phyloP scores from a whole-genome alignment of 345 rosid species.

The Mercurialis annua region DNA sequence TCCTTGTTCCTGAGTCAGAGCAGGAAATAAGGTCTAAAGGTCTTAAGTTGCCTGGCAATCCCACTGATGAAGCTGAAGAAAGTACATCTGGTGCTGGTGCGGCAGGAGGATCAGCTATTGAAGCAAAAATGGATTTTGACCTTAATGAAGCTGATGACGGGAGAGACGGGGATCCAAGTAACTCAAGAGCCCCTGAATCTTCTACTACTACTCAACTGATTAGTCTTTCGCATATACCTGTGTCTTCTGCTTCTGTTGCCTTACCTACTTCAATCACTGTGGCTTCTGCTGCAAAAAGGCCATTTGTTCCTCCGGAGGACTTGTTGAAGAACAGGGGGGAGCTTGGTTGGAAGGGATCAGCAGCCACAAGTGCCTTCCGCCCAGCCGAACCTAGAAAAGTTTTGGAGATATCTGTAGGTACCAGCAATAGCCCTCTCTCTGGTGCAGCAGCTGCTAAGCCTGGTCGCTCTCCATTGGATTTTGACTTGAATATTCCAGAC shows the following conservation, averaged over 20 bases:
- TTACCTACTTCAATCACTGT: slow-evolving; percentile 67
- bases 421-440: slow-evolving; percentile 22
- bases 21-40: slow-evolving; percentile 28
- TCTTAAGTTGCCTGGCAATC: slow-evolving; percentile 27
- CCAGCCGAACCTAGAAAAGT: slow-evolving; percentile 87
- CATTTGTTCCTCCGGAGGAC: slow-evolving; percentile 79
- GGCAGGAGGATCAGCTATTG: slow-evolving; percentile 35
- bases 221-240: slow-evolving; percentile 38
- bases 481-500: slow-evolving; percentile 83
- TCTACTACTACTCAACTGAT: slow-evolving; percentile 41
- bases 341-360: slow-evolving; percentile 97
- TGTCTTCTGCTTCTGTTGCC: slow-evolving; percentile 43
- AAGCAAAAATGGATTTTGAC: slow-evolving; percentile 71
- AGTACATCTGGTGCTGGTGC: slow-evolving; percentile 27
- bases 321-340: slow-evolving; percentile 56
- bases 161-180: slow-evolving; percentile 39
- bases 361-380: slow-evolving; percentile 96
- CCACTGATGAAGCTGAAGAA: slow-evolving; percentile 47
- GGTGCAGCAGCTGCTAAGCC: slow-evolving; percentile 44
- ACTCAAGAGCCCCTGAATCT: slow-evolving; percentile 30
- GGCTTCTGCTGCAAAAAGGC: slow-evolving; percentile 89
- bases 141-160: slow-evolving; percentile 83
- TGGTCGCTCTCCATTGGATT: slow-evolving; percentile 49
- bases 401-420: slow-evolving; percentile 38
- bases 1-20: slow-evolving; percentile 26